A percentile compares a stretch with the other conserved stretches of the same genome.
phyloP scores from a whole-genome alignment of 169 alveolate genomes.

The Plasmodium fragile region DNA sequence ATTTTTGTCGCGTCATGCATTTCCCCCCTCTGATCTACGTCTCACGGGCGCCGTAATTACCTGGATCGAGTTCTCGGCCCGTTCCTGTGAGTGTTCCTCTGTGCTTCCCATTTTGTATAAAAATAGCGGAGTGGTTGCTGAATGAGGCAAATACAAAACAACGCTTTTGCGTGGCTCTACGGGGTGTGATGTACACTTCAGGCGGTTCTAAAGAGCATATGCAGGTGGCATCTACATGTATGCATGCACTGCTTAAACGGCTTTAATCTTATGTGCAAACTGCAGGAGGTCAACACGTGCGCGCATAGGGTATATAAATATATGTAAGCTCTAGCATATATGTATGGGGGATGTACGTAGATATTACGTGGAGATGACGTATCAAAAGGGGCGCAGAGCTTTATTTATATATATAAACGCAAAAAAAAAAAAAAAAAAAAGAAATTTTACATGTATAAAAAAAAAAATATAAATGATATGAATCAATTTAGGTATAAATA shows the following conservation, averaged over 20 bases:
- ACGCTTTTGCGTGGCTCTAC: not conserved
- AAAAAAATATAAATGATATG: not conserved
- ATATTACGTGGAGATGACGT: not conserved
- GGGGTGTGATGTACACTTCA: not conserved
- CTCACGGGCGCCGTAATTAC: not conserved
- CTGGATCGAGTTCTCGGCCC: conserved; percentile 75
- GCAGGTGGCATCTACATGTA: not conserved
- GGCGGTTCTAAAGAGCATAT: not conserved
- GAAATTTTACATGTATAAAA: not conserved
- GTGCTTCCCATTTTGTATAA: conserved; percentile 55
- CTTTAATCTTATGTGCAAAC: not conserved
- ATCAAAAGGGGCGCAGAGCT: not conserved
- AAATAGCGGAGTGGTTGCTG: not conserved
- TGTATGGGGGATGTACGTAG: not conserved
- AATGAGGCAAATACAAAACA: not conserved
- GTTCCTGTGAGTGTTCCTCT: conserved; percentile 73
- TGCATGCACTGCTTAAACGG: not conserved
- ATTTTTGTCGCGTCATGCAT: not conserved
- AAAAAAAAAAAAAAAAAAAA: conserved; percentile 1
- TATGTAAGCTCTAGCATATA: not conserved
- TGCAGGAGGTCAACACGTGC: not conserved
- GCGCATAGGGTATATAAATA: not conserved
- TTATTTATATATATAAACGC: not conserved
- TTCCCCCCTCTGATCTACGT: not conserved
- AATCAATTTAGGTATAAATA: not conserved